Base-by-base conservation (phyloP, 2,329 filamentous ascomycete species). In the Ascosphaera apis region DNA sequence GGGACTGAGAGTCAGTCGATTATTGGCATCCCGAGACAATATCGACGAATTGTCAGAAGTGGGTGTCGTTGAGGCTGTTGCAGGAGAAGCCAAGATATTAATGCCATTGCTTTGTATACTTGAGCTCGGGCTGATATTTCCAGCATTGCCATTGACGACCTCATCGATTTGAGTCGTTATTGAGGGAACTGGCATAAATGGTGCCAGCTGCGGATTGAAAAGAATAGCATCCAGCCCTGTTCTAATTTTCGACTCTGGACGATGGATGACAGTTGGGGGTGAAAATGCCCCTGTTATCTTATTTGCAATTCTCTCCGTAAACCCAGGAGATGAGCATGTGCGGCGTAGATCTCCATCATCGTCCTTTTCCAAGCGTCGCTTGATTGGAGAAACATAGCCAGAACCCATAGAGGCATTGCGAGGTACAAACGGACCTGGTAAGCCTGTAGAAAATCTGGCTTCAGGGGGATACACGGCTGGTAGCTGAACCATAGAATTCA, bases 191-290 rank as follows among this genome's bases (percentile, higher is more conserved):
- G 53, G 52, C 36, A 47, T 55, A 34, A 52, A 48, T 33, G 48
- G 46, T 7, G 47, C 42, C 2, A 44, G 42, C 25, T 41, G 43
- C 4, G 48, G 42, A 12, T 43, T 36, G 21, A 43, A 44, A 17
- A 43, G 43, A 33, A 57, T 46, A 27, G 43, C 53, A 33, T 34
- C 34, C 12, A 44, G 41, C n/a, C 38, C 37, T 3, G 52, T 52
- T 31, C 55, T 51, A 3, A 46, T 42, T 15, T 49, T 49, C 4
- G 54, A 42, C 37, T 51, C 48, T 2, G 48, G 43, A 35, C 55
- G 54, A 35, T 47, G 56, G 33, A 60, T 54, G 4, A 60, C 51
- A 4, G 57, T 60, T 15, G 53, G 48, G 25, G 52, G 48, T 2
- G 52, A 52, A 42, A 60, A 57, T 4, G 53, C 48, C 17, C 48